Evolutionary conservation across 1,139 yeast species (phyloP).

Genomic region (Kurtzmaniella quercitrusa): DNA sequence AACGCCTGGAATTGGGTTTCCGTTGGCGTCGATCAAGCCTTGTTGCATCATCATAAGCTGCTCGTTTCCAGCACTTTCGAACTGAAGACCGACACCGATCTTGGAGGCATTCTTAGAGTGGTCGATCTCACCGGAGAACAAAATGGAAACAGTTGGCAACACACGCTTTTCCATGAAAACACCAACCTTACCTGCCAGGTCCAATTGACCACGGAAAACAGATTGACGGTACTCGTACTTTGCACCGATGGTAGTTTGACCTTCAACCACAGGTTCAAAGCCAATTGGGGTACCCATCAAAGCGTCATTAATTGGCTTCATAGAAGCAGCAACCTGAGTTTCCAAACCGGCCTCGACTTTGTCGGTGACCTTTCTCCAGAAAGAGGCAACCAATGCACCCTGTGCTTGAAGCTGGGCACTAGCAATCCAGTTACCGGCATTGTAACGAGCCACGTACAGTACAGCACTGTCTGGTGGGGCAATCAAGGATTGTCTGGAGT

Average conservation of each 20-base stretch:
- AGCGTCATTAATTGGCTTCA: slow-evolving; percentile 77
- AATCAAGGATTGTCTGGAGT: slow-evolving; percentile 70
- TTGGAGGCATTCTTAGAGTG: slow-evolving; percentile 80
- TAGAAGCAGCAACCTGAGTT: slow-evolving; percentile 76
- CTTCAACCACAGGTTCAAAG: slow-evolving; percentile 79
- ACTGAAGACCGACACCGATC: slow-evolving; percentile 91
- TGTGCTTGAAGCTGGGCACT: slow-evolving; percentile 93
- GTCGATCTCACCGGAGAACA: slow-evolving; percentile 89
- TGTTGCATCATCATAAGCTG: slow-evolving; percentile 75
- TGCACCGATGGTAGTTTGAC: slow-evolving; percentile 91
- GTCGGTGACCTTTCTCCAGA: slow-evolving; percentile 90
- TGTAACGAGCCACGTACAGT: slow-evolving; percentile 88
- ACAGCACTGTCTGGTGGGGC: slow-evolving; percentile 92
- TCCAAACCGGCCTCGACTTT: slow-evolving; percentile 97
- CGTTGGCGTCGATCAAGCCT: slow-evolving; percentile 74
- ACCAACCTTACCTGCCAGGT: slow-evolving; percentile 85
- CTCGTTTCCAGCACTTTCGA: slow-evolving; percentile 92
- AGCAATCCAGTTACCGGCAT: slow-evolving; percentile 85
- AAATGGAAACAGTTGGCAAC: slow-evolving; percentile 82
- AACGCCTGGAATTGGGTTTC: slow-evolving; percentile 79
- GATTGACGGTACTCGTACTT: slow-evolving; percentile 97
- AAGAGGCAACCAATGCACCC: slow-evolving; percentile 84
- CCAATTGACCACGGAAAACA: slow-evolving; percentile 92
- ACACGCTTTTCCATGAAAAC: slow-evolving; percentile 92
- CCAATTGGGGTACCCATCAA: slow-evolving; percentile 81